Base-by-base conservation (phyloP, 345 rosid species). In the Aegle marmelos region DNA sequence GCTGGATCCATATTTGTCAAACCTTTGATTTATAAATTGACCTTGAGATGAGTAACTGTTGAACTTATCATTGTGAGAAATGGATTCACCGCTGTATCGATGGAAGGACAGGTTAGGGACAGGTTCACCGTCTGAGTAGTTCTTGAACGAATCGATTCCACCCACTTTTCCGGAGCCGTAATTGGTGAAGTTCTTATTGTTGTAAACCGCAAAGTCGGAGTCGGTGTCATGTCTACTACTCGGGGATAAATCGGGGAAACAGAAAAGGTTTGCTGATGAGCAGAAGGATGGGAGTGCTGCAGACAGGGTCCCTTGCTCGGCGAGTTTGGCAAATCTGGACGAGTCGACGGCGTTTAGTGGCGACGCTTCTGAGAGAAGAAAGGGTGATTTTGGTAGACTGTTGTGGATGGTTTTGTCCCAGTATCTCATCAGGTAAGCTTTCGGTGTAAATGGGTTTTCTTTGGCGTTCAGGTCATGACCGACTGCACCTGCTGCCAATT, bases 341-440 rank as follows among this genome's bases (percentile, higher is more conserved):
- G 93, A 85, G n/a, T 92, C 91, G 3, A 90, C 90, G 30, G 92
- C 90, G 58, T 63, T 89, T 5, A 93, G 59, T 14, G 98, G 99
- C 0, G 99, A 95, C 0, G 90, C 97, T 72, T 92, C 93, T 30
- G 99, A 90, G 64, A 93, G 84, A 36, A 95, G 82, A 78, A 95
- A 91, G 41, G 73, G 61, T 36, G 95, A 87, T 65, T 85, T 84
- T 21, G 91, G 81, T 33, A 79, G 78, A 37, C 80, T 66, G 79
- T 58, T 81, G 27, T 56, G 83, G 89, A 95, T 83, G 86, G 85
- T 87, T 67, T 90, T 91, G 83, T 90, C 90, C 98, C 98, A 95
- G 88, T 93, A 91, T 68, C 98, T 94, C 72, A 88, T 80, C 28
- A 95, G 79, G 9, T 85, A 88, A 0, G 95, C 95, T 69, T 87